Evolutionary conservation across 2,329 filamentous ascomycete genomes (phyloP).

Genomic region (Arthrinium phaeospermum): DNA sequence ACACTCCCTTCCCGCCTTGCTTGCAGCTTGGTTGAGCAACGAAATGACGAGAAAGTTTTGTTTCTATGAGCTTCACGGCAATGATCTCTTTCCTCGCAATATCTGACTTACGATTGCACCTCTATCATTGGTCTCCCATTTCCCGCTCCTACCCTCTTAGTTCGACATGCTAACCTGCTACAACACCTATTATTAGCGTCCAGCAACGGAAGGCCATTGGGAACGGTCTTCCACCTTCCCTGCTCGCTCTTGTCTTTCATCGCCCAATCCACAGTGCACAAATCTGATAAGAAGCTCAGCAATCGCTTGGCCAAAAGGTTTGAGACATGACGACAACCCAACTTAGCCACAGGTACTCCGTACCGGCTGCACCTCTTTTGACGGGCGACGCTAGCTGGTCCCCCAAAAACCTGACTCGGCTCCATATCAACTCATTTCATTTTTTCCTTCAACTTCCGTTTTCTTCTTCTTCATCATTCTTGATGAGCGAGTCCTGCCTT

Average conservation of each 20-base stretch:
- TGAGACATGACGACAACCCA: neutral
- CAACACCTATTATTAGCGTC: neutral
- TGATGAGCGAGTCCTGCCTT: too few relatives aligned
- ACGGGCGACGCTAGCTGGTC: neutral
- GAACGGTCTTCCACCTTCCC: neutral
- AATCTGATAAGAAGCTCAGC: neutral
- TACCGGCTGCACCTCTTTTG: neutral
- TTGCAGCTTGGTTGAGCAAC: neutral
- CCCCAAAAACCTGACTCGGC: neutral
- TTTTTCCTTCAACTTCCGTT: neutral
- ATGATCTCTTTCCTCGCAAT: neutral
- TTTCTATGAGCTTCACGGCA: neutral
- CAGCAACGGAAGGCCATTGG: neutral
- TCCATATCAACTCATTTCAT: conserved; percentile 1
- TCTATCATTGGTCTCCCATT: neutral
- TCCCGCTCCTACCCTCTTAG: neutral
- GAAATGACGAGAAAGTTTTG: neutral
- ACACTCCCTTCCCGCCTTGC: neutral
- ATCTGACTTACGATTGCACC: neutral
- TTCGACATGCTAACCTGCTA: neutral
- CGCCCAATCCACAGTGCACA: neutral
- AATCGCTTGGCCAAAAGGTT: neutral
- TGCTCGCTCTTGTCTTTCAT: neutral
- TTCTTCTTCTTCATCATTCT: neutral
- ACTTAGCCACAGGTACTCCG: too few relatives aligned